A percentile compares a stretch with the other conserved stretches of the same genome.
Evolutionary conservation across 2,329 filamentous ascomycete genomes (phyloP).

Genomic region (Alternaria sp.): DNA sequence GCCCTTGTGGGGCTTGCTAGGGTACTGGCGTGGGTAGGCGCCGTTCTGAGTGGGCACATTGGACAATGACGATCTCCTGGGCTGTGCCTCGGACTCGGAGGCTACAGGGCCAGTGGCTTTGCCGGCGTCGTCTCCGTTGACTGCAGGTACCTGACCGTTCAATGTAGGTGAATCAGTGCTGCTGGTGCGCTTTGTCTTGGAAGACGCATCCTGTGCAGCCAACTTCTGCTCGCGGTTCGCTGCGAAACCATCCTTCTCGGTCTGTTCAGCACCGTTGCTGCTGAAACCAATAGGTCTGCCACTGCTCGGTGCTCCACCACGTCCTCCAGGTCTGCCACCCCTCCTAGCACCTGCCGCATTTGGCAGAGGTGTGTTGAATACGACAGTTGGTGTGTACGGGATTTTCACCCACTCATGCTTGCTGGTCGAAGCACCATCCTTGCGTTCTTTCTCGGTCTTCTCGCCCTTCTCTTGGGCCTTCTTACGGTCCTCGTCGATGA

Average conservation of each 20-base stretch:
- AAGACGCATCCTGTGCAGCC: slow-evolving; percentile 40
- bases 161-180: slow-evolving; percentile 44
- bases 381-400: slow-evolving; percentile 81
- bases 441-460: slow-evolving; percentile 71
- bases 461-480: slow-evolving; percentile 73
- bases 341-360: slow-evolving; percentile 49
- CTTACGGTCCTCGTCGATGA: slow-evolving; percentile 77
- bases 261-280: slow-evolving; percentile 49
- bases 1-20: slow-evolving; percentile 41
- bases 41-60: slow-evolving; percentile 36
- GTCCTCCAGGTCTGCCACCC: slow-evolving; percentile 61
- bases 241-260: slow-evolving; percentile 49
- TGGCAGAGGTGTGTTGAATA: slow-evolving; percentile 86
- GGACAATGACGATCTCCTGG: slow-evolving; percentile 32
- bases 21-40: slow-evolving; percentile 43
- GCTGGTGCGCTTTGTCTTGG: slow-evolving; percentile 48
- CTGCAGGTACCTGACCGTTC: slow-evolving; percentile 38
- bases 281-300: slow-evolving; percentile 56
- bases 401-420: slow-evolving; percentile 89
- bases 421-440: slow-evolving; percentile 58
- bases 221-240: slow-evolving; percentile 45
- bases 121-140: slow-evolving; percentile 36
- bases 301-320: slow-evolving; percentile 65
- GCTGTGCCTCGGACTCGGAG: slow-evolving; percentile 37
- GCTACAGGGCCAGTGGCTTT: slow-evolving; percentile 30